Percentiles rank a stretch among this genome's conserved stretches.
phyloP scores from a whole-genome alignment of 208 protist species.

The Acanthamoeba castellanii region DNA sequence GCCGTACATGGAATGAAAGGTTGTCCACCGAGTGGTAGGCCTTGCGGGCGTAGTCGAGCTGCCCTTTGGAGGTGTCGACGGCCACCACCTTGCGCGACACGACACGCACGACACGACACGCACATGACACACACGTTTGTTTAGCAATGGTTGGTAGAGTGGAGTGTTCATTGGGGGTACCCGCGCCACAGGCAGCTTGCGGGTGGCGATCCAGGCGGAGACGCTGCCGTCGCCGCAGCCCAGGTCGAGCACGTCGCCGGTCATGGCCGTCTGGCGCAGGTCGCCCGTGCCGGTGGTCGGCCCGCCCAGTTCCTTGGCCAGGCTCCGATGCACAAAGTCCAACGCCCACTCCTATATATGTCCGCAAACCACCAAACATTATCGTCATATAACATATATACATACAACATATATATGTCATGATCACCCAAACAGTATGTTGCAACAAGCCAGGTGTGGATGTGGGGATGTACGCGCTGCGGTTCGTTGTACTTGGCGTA shows the following conservation, averaged over 20 bases:
- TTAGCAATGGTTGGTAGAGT: background rate
- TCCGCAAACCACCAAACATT: no score
- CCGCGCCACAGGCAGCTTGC: background rate
- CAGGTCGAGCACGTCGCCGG: background rate
- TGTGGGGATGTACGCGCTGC: background rate
- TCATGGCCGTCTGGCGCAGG: background rate
- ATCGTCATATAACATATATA: no score
- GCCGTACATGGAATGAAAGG: background rate
- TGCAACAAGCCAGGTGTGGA: background rate
- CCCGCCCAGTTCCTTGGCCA: background rate
- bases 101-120: background rate
- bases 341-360: background rate
- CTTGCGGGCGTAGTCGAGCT: background rate
- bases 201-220: background rate
- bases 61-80: background rate
- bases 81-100: background rate
- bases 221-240: background rate
- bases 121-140: background rate
- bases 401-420: background rate
- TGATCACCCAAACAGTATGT: background rate
- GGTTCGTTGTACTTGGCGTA: background rate
- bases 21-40: conserved; percentile 7
- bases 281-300: background rate
- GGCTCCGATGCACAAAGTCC: background rate
- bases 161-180: background rate